Base-by-base conservation (phyloP, 306 rosid genomes). In the Prinsepia uniflora region DNA sequence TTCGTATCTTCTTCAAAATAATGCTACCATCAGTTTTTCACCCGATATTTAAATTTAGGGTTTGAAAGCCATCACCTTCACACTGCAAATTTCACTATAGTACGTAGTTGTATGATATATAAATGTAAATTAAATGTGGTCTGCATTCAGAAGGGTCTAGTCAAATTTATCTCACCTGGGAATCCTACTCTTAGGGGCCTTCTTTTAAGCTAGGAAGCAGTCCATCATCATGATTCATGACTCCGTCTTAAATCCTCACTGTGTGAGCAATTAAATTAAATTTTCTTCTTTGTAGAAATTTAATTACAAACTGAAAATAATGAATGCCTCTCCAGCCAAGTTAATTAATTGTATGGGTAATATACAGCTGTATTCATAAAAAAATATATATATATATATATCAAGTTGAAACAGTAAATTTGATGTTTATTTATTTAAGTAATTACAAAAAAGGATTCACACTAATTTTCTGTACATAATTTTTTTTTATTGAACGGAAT, bases 81-180 rank as follows among this genome's bases (percentile, higher is more conserved):
- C 46, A 17, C 65, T 19, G 12, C 14, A 19, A 39, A 15, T 61
- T 61, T 61, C 65, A 61, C 15, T 7, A 61, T 3, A 42, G 43
- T 22, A 43, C n/a, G n/a, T n/a, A n/a, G n/a, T 6, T 20, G 44
- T 12, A 30, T 30, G 20, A n/a, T 50, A 8, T 42, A 56, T 47
- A 18, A 70, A 42, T 8, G 11, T 34, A 43, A 56, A 70, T 70
- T 43, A 52, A 70, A 56, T 17, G n/a, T 43, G 36, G 43, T 41
- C 65, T 22, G 15, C n/a, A 15, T 20, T 44, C 9, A 56, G 20
- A 54, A 41, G 74, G 74, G 7, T 60, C 14, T 20, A 55, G 54
- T 70, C 73, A 70, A 70, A 55, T 70, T 42, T 8, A 15, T 39
- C 42, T 39, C 19, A 41, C 10, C 8, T 4, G 58, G 63, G 40